Base-by-base conservation (phyloP, 495 filamentous ascomycete species). In the Antarctomyces pellizariae region DNA sequence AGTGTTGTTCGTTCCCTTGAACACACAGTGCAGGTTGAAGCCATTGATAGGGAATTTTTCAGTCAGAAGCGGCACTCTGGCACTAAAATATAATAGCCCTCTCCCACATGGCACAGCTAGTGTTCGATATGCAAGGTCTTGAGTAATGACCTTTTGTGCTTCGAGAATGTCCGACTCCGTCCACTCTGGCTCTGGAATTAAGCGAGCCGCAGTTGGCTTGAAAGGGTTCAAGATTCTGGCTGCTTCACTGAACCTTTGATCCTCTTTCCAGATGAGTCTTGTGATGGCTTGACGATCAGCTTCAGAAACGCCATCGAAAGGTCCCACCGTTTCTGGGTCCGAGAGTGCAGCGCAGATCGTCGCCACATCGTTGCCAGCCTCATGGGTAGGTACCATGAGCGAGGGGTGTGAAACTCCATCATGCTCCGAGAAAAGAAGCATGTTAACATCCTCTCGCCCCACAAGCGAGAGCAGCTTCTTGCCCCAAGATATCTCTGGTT, bases 1-100 rank as follows among this genome's bases (percentile, higher is more conserved):
- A 5, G 75, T 86, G 20, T 75, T 78, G 38, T 84, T 83, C 22
- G 75, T 67, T 8, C 89, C 86, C 36, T 79, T 80, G 61, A 99
- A 80, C 7, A 83, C 50, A 36, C 80, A 92, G 26, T 68, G 71
- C 16, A 90, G 56, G 24, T 75, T 84, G 50, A 95, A 99, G 2
- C 78, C 80, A 17, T 67, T 57, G 22, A 92, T 75, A 1, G 69
- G 67, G 33, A 82, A 76, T 39, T 76, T 86, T 38, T 99, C 83
- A 0, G 86, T 95, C 18, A 93, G 45, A 7, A 99, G 46, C 6
- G 86, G 86, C 30, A 74, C 62, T 10, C 77, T 67, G 18, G 80
- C 65, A 28, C 75, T 75, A 42, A 78, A 95, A 36, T 75, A 70
- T 11, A 93, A 52, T 44, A 95, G 62, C 2, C 72, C 77, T 28